Evolutionary conservation across 106 monocot species (phyloP).

Genomic region (Allium sativum): DNA sequence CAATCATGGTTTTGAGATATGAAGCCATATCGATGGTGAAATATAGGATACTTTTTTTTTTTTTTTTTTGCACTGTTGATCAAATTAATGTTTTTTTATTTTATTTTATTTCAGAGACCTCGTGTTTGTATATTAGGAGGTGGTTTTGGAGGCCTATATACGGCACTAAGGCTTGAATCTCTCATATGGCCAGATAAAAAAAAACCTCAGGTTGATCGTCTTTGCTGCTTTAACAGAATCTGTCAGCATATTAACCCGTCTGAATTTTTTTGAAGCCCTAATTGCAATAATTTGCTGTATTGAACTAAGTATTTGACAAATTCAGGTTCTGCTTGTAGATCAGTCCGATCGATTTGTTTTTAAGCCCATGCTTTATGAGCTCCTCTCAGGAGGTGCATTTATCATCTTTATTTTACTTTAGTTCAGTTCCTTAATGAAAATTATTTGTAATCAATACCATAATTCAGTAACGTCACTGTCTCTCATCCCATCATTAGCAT

Average conservation of each 20-base stretch:
- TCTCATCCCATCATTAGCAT: too few species aligned
- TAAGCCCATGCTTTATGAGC: slow-evolving; percentile 94
- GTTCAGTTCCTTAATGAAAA: too few species aligned
- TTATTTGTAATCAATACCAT: too few species aligned
- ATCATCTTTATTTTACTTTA: too few species aligned
- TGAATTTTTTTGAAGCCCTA: background rate
- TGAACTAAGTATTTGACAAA: background rate
- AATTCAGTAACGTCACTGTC: too few species aligned
- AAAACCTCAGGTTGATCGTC: slow-evolving; percentile 64
- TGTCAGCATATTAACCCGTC: too few species aligned
- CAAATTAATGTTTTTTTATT: too few species aligned
- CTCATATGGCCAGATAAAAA: slow-evolving; percentile 85
- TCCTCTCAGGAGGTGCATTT: slow-evolving; percentile 71
- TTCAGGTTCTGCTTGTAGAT: slow-evolving; percentile 85
- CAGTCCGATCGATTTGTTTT: slow-evolving; percentile 96
- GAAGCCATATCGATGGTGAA: too few species aligned
- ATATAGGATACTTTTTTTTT: too few species aligned
- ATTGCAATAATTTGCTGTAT: background rate
- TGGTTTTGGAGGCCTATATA: slow-evolving; percentile 94
- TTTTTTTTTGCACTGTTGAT: too few species aligned
- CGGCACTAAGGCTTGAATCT: slow-evolving; percentile 86
- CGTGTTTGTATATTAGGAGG: slow-evolving; percentile 92
- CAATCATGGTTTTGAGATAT: too few species aligned
- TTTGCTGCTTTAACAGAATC: background rate
- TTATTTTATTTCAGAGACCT: slow-evolving; percentile 40